These are phyloP conservation scores for Leucocoprinus birnbaumii DNA, from an alignment of 768 basidiomycete species.

Conservation along the genomic window DNA sequence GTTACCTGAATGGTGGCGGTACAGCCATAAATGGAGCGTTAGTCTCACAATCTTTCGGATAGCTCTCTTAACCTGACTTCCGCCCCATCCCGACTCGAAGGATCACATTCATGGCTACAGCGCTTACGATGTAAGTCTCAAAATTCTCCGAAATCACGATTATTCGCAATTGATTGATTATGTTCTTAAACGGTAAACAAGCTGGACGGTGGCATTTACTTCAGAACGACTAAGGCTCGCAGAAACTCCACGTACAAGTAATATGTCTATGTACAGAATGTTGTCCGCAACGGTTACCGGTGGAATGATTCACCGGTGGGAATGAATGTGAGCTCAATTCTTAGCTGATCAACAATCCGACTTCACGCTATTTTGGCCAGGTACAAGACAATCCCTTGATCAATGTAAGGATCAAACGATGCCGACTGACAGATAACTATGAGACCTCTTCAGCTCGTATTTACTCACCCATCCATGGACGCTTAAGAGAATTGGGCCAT, in stretches of 20 bases:
- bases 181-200: constrained; percentile 44
- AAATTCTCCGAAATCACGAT: neutral
- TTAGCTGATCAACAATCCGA: neutral
- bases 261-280: constrained; percentile 45
- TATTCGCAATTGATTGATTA: neutral
- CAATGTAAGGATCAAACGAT: constrained; percentile 35
- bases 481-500: constrained; percentile 64
- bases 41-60: constrained; percentile 24
- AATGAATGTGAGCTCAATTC: constrained; percentile 30
- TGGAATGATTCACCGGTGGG: constrained; percentile 65
- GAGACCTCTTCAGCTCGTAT: constrained; percentile 41
- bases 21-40: constrained; percentile 58
- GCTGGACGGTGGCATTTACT: constrained; percentile 63
- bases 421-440: neutral
- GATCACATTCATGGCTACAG: constrained; percentile 59
- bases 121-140: constrained; percentile 32
- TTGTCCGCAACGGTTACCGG: constrained; percentile 52
- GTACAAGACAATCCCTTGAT: constrained; percentile 58
- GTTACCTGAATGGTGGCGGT: constrained; percentile 64
- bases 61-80: constrained; percentile 49
- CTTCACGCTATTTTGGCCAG: neutral
- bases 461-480: constrained; percentile 61
- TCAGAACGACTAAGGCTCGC: constrained; percentile 49
- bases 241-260: constrained; percentile 49
- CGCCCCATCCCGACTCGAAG: constrained; percentile 46